phyloP scores from a whole-genome alignment of 352 stramenopile species.

The Thraustochytrium striatum region DNA sequence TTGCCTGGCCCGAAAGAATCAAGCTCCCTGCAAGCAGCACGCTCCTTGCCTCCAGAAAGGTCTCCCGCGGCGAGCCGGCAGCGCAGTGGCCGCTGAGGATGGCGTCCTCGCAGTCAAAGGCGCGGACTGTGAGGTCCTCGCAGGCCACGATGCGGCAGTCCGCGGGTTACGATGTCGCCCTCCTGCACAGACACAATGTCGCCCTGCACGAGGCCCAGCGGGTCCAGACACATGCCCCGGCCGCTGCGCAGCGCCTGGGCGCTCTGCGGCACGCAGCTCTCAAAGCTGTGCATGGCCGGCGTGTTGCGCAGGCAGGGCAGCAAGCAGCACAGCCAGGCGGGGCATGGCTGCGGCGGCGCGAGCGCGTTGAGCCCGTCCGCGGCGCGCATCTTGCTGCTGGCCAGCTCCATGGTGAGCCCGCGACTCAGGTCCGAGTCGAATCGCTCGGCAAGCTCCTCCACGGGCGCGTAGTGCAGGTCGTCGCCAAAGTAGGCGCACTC shows the following conservation, averaged over 20 bases:
- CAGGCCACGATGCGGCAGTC: constrained; percentile 75
- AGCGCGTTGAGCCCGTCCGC: constrained; percentile 80
- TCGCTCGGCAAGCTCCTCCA: constrained; percentile 63
- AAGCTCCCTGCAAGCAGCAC: neutral
- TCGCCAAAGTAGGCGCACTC: constrained; percentile 17
- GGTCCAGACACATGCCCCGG: constrained; percentile 80
- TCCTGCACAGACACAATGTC: constrained; percentile 84
- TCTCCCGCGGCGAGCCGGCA: neutral
- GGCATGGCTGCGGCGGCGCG: constrained; percentile 80
- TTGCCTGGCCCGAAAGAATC: neutral
- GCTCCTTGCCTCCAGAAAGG: neutral
- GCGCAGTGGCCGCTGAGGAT: neutral
- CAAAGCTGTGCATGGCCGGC: constrained; percentile 80
- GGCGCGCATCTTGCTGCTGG: constrained; percentile 63
- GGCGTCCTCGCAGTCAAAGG: neutral
- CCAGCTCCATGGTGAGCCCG: constrained; percentile 68
- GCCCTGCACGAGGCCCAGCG: constrained; percentile 75
- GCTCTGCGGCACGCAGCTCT: constrained; percentile 73
- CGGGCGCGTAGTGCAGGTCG: constrained; percentile 8
- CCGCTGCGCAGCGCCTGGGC: constrained; percentile 73
- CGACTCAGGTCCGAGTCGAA: constrained; percentile 62
- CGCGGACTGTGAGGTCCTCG: constrained; percentile 58
- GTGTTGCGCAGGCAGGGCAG: constrained; percentile 85
- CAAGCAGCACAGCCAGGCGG: constrained; percentile 86
- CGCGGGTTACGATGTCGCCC: constrained; percentile 78